Evolutionary conservation across 305 asterid genomes (phyloP).

Genomic region (Fraxinus sp.): DNA sequence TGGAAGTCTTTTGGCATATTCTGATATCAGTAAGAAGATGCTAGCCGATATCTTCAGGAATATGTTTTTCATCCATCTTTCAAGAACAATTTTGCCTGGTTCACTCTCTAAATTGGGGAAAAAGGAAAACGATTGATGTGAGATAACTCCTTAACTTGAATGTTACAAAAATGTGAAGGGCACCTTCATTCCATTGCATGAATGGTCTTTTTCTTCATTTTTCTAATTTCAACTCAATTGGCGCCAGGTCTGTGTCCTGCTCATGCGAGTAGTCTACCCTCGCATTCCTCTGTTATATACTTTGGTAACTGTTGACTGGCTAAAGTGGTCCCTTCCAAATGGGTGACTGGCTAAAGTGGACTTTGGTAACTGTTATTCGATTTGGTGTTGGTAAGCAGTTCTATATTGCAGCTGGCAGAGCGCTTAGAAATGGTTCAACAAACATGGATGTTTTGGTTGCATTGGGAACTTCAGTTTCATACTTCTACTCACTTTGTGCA

Average conservation of each 20-base stretch:
- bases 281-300: constrained; percentile 82
- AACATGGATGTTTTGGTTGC: constrained; percentile 99
- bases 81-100: neutral
- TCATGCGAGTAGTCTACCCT: constrained; percentile 89
- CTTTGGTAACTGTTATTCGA: constrained; percentile 77
- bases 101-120: neutral
- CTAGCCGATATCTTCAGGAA: constrained; percentile 9
- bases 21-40: neutral
- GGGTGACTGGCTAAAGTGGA: constrained; percentile 99
- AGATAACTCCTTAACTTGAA: neutral
- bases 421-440: constrained; percentile 91
- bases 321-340: constrained; percentile 91
- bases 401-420: constrained; percentile 96
- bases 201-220: neutral
- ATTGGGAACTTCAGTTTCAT: constrained; percentile 93
- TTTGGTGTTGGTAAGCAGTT: constrained; percentile 93
- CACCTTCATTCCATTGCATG: neutral
- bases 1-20: constrained; percentile 12
- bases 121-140: constrained; percentile 10
- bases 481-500: constrained; percentile 85
- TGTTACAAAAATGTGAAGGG: neutral
- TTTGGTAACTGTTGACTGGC: constrained; percentile 51
- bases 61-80: neutral
- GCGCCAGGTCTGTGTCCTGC: constrained; percentile 78
- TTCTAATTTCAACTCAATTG: constrained; percentile 31